Evolutionary conservation across 805 yeast species (phyloP).

Genomic region (Candida boleticola): DNA sequence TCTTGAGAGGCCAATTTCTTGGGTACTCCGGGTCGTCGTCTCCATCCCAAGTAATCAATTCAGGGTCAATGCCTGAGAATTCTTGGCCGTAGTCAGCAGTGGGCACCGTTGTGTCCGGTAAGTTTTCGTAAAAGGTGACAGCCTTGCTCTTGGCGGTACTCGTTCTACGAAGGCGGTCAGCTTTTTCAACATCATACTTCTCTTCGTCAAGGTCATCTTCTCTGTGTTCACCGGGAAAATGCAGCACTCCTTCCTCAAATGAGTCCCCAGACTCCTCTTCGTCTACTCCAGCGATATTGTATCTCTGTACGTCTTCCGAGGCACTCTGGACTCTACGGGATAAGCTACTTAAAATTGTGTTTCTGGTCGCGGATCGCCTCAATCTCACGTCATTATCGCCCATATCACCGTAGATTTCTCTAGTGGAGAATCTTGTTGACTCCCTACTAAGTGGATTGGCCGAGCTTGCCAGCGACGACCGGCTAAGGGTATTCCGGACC

Average conservation of each 20-base stretch:
- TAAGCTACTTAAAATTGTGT: slow-evolving; percentile 41
- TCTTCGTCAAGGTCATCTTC: slow-evolving; percentile 1
- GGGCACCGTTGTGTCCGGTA: slow-evolving; percentile 33
- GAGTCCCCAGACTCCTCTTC: slow-evolving; percentile 1
- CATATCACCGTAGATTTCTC: slow-evolving; percentile 41
- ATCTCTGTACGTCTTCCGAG: slow-evolving; percentile 8
- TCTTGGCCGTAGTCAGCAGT: slow-evolving; percentile 49
- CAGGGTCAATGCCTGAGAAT: slow-evolving; percentile 56
- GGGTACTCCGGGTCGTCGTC: slow-evolving; percentile 61
- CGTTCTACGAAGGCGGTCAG: background rate
- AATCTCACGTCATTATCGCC: slow-evolving; percentile 35
- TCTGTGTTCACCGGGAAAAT: background rate
- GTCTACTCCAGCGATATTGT: slow-evolving; percentile 1
- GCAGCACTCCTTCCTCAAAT: background rate
- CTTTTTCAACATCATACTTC: slow-evolving; percentile 6
- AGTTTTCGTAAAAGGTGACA: slow-evolving; percentile 7
- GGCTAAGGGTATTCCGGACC: background rate
- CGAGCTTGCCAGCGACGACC: background rate
- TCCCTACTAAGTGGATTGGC: slow-evolving; percentile 3
- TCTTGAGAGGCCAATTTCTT: slow-evolving; percentile 52
- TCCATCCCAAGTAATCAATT: slow-evolving; percentile 67
- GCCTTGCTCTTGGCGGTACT: background rate
- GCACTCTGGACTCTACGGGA: slow-evolving; percentile 23
- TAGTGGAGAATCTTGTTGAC: slow-evolving; percentile 22
- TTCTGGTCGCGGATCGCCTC: slow-evolving; percentile 42